A percentile compares a stretch with the other conserved stretches of the same genome.
These are phyloP conservation scores for Oryza australiensis DNA, from an alignment of 176 grass and related monocot genomes.

Conservation along the genomic window DNA sequence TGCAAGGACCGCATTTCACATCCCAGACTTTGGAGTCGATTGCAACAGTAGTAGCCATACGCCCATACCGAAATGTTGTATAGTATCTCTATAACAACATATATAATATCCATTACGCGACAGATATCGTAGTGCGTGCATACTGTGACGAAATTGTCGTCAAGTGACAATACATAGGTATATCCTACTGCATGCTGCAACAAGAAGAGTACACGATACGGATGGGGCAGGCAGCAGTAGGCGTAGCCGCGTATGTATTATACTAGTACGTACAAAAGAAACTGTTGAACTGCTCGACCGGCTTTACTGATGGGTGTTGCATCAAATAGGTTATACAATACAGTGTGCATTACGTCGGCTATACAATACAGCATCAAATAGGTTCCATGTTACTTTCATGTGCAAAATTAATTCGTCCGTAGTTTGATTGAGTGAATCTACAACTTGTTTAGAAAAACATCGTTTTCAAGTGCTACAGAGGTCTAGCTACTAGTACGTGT, in stretches of 20 bases:
- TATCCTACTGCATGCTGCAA: not conserved
- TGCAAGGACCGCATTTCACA: not conserved
- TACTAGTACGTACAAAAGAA: not conserved
- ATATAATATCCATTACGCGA: not conserved
- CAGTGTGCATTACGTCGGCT: conserved; percentile 1
- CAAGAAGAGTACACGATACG: not conserved
- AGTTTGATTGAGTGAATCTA: not conserved
- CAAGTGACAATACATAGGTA: not conserved
- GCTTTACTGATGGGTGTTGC: not conserved
- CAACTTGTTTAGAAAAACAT: not conserved
- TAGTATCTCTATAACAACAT: not conserved
- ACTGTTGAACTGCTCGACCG: not conserved
- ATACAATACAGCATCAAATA: not conserved
- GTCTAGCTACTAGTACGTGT: not conserved
- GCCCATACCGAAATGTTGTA: not conserved
- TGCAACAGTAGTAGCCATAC: not conserved
- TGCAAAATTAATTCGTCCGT: not conserved
- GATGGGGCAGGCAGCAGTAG: not conserved
- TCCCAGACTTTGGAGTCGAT: not conserved
- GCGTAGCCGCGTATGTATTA: no score
- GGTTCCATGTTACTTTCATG: not conserved
- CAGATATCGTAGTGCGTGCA: not conserved
- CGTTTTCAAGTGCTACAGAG: not conserved
- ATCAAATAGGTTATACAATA: conserved; percentile 3
- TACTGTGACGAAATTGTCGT: not conserved